Evolutionary conservation across 2,329 filamentous ascomycete genomes (phyloP).

Genomic region (Aspergillus niger): DNA sequence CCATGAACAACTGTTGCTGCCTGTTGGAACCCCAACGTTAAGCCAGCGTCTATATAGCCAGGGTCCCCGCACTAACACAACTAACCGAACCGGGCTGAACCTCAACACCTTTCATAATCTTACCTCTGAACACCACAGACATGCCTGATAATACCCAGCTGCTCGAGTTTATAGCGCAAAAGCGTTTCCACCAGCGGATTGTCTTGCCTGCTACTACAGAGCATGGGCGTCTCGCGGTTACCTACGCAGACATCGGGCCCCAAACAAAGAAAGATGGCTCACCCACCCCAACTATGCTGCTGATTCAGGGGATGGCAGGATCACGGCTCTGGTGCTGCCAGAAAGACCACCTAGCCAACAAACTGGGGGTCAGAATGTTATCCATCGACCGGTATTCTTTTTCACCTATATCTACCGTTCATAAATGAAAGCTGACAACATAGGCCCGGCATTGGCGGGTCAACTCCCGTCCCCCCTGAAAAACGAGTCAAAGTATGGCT

Average conservation of each 20-base stretch:
- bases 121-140: background rate
- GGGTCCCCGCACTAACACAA: background rate
- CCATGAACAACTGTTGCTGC: no score
- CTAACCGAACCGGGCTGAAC: background rate
- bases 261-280: background rate
- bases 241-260: conserved; percentile 3
- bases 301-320: background rate
- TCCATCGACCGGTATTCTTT: background rate
- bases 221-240: background rate
- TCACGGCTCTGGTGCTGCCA: background rate
- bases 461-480: background rate
- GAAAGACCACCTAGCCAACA: background rate
- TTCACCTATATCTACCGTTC: background rate
- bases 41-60: background rate
- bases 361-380: background rate
- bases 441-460: conserved; percentile 2
- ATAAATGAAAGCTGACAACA: background rate
- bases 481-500: conserved; percentile 3
- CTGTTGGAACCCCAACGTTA: no score
- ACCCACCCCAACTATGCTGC: background rate
- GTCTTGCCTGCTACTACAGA: background rate
- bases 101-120: background rate
- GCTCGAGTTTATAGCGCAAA: background rate
- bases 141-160: background rate
- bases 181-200: conserved; percentile 1